Evolutionary conservation across 148 eudicot genomes (phyloP), one percentile per base, ranked within the genome.

Genomic region (Silene latifolia): DNA sequence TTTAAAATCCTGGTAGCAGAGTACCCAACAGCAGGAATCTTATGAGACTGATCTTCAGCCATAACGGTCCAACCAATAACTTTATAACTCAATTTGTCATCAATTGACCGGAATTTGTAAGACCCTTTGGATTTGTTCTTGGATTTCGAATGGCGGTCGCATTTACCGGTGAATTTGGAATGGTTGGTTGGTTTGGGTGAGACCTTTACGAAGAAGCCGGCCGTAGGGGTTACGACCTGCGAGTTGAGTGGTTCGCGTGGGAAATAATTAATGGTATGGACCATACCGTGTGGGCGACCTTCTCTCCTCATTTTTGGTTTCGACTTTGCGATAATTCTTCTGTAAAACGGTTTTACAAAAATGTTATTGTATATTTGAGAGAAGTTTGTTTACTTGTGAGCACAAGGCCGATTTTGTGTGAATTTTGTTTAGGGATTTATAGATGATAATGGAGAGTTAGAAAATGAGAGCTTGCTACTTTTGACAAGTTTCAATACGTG

Each of bases 91-190:
- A 83, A 15, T 15, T 19, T 73, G 2, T 72, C 60, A 10, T 81
- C 84, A 3, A 63, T 6, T 0, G 86, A 77, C 48, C 77, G 44
- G 18, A 81, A 21, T 74, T 89, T 87, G 12, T 78, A 79, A 21
- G 85, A 51, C 0, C 93, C 95, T 72, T 93, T 93, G 54, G 79
- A 63, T 74, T 93, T 93, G 72, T 47, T 76, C 80, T 77, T 91
- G 29, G 97, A 79, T 81, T 89, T 91, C 3, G 94, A 92, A 69
- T 79, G 80, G 11, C 81, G 78, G 27, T 80, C 82, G n/a, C 88
- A 91, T 71, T 87, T 87, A 4, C 97, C 89, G 1, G 98, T 89
- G 77, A 86, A 89, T 78, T 91, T 89, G 59, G 98, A 93, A 76
- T 91, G 94, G 75, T 88, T 93, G 7, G 87, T 91, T 35, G 98